A percentile compares a stretch with the other conserved stretches of the same genome.
Evolutionary conservation across 176 grass and related monocot genomes (phyloP).

Genomic region (Juncus effusus): DNA sequence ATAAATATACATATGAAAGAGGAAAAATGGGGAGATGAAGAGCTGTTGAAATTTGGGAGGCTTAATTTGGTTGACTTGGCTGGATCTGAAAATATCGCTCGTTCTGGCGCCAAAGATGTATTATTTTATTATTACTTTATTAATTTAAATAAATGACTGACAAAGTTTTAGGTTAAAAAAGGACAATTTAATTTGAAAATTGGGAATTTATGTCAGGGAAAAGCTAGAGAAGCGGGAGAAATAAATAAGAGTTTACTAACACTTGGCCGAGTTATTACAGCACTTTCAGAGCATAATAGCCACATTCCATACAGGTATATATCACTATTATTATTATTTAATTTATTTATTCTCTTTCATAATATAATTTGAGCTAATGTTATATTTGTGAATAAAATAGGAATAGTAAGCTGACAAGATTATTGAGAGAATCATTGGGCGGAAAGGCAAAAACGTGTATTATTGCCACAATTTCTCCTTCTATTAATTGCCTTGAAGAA

Average conservation of each 20-base stretch:
- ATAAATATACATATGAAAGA: conserved; percentile 87
- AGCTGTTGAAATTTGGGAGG: conserved; percentile 74
- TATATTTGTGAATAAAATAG: conserved; percentile 30
- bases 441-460: conserved; percentile 95
- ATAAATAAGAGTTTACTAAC: conserved; percentile 92
- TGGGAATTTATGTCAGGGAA: conserved; percentile 51
- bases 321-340: conserved; percentile 16
- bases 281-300: conserved; percentile 71
- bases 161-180: conserved; percentile 21
- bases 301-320: conserved; percentile 83
- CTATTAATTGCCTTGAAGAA: conserved; percentile 64
- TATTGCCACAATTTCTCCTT: conserved; percentile 87
- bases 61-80: conserved; percentile 93
- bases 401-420: conserved; percentile 86
- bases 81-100: conserved; percentile 80
- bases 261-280: conserved; percentile 82
- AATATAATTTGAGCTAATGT: not conserved
- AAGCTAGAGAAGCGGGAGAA: conserved; percentile 86
- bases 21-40: conserved; percentile 46
- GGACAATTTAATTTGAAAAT: conserved; percentile 38
- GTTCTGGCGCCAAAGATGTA: conserved; percentile 87
- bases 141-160: not conserved
- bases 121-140: conserved; percentile 9
- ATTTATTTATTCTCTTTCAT: conserved; percentile 10
- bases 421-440: conserved; percentile 90